These are phyloP conservation scores for Erysiphe pulchra DNA, from an alignment of 2,329 filamentous ascomycete genomes.

Conservation along the genomic window DNA sequence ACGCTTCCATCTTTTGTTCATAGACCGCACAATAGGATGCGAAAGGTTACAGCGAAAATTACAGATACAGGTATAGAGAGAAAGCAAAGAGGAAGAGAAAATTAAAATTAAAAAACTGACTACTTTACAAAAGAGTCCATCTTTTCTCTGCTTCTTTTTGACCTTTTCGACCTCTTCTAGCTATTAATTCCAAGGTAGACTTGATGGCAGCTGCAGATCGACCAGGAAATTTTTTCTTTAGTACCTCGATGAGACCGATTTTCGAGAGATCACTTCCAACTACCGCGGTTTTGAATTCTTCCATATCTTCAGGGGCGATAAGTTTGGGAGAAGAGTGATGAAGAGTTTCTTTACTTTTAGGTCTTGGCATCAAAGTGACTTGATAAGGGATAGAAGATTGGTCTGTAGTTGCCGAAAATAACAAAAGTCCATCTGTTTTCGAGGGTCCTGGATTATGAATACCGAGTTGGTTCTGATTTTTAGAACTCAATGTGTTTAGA, in stretches of 20 bases:
- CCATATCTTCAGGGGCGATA: conserved; percentile 7
- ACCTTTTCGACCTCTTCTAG: conserved; percentile 26
- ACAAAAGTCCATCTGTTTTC: not conserved
- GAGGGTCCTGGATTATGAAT: not conserved
- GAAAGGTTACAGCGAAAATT: too few species aligned
- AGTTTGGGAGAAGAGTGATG: conserved; percentile 6
- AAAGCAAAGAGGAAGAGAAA: too few species aligned
- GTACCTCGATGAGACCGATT: conserved; percentile 43
- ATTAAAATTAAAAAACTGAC: not conserved
- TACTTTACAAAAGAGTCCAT: conserved; percentile 5
- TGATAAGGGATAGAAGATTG: not conserved
- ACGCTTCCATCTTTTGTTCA: too few species aligned
- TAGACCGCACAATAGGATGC: too few species aligned
- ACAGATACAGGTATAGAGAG: too few species aligned
- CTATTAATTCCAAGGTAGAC: conserved; percentile 39
- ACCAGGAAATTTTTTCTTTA: conserved; percentile 51
- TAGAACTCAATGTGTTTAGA: too few species aligned
- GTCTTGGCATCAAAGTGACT: not conserved
- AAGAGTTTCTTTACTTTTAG: not conserved
- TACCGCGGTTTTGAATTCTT: conserved; percentile 39
- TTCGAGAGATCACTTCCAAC: conserved; percentile 48
- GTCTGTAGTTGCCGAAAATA: not conserved
- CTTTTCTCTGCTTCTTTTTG: conserved; percentile 18
- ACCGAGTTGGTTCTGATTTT: too few species aligned
- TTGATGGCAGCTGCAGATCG: conserved; percentile 45